Conservation (phyloP, 2,329 filamentous ascomycete genomes). For the Aspergillus sojae region DNA sequence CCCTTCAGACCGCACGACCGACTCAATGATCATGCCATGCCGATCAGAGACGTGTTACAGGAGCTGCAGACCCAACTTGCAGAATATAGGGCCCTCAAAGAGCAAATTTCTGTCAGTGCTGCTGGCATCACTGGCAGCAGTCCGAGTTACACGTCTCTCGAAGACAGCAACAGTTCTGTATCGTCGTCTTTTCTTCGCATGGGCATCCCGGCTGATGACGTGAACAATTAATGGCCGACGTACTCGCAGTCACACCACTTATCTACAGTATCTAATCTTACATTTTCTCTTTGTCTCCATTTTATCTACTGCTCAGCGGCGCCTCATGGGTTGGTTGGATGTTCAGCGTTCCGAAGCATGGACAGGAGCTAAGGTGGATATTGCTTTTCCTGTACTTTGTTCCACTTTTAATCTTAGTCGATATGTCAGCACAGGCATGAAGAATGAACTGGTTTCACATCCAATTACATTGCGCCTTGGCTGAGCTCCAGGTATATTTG, state of each 20-base stretch:
- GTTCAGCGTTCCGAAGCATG: slow-evolving; percentile 29
- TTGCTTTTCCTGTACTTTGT: slow-evolving; percentile 17
- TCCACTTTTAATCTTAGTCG: slow-evolving; percentile 14
- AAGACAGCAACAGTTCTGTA: slow-evolving; percentile 26
- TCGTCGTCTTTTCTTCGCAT: slow-evolving; percentile 35
- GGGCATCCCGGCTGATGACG: slow-evolving; percentile 22
- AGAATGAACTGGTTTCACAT: slow-evolving; percentile 2
- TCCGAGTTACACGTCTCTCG: slow-evolving; percentile 20
- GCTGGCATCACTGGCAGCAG: slow-evolving; percentile 26
- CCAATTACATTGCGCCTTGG: background rate
- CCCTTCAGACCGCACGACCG: slow-evolving; percentile 65
- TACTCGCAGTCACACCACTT: slow-evolving; percentile 1
- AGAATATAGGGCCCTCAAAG: slow-evolving; percentile 45
- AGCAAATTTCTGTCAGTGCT: slow-evolving; percentile 37
- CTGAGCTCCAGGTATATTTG: background rate
- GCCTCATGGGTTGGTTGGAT: slow-evolving; percentile 27
- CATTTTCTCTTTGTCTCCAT: slow-evolving; percentile 13
- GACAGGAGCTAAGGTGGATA: slow-evolving; percentile 29
- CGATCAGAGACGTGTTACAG: slow-evolving; percentile 69
- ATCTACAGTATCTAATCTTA: slow-evolving; percentile 10
- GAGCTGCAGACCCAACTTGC: slow-evolving; percentile 45
- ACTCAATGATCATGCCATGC: slow-evolving; percentile 73
- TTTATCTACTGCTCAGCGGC: slow-evolving; percentile 23
- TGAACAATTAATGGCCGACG: slow-evolving; percentile 11
- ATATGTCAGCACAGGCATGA: slow-evolving; percentile 14